Conservation (phyloP, 2,329 filamentous ascomycete species). For the Fusarium nurragi region DNA sequence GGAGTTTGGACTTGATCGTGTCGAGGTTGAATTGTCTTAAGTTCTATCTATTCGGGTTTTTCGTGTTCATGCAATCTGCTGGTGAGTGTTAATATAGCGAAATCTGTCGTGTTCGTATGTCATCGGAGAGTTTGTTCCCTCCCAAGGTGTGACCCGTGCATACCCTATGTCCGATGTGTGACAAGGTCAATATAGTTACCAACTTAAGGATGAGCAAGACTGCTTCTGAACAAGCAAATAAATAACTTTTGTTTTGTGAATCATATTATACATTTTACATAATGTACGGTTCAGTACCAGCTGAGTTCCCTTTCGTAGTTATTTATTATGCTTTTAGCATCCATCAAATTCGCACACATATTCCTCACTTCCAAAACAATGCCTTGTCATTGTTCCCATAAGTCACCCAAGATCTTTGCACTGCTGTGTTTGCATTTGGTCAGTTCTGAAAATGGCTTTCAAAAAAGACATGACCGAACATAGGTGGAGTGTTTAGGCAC, state of each 20-base stretch:
- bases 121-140: too few species aligned
- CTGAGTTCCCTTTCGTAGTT: background rate
- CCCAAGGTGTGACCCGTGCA: too few species aligned
- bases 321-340: background rate
- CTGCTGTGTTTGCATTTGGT: background rate
- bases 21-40: conserved; percentile 4
- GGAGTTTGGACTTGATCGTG: conserved; percentile 34
- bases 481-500: conserved; percentile 7
- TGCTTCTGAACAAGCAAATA: background rate
- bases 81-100: background rate
- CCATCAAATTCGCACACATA: conserved; percentile 2
- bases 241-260: background rate
- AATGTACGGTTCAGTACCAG: background rate
- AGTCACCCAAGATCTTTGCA: background rate
- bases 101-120: background rate
- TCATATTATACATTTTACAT: background rate
- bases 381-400: background rate
- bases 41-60: background rate
- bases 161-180: background rate
- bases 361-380: background rate
- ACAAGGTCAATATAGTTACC: background rate
- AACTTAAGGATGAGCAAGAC: background rate
- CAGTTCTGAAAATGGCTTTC: background rate
- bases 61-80: background rate
- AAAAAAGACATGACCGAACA: background rate